Evolutionary conservation across 2,329 filamentous ascomycete species (phyloP).

Genomic region (Verticillium longisporum): DNA sequence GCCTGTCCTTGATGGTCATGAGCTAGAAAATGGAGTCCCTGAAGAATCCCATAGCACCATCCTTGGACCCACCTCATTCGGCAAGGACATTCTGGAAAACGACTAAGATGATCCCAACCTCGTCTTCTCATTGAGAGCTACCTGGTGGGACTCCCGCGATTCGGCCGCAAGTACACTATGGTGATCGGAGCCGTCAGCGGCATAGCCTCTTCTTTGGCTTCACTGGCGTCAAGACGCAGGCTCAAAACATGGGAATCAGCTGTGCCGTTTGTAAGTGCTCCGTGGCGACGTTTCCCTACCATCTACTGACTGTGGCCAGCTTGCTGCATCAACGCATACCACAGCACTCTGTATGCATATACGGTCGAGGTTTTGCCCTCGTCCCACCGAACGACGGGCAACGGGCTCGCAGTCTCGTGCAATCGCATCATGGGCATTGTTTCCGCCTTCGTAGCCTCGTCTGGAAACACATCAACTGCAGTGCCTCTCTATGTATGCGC

Average conservation of each 20-base stretch:
- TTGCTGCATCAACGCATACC: conserved; percentile 65
- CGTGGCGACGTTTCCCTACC: not conserved
- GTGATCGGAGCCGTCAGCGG: conserved; percentile 58
- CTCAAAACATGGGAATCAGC: conserved; percentile 60
- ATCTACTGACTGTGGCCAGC: conserved; percentile 18
- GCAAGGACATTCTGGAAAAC: too few relatives aligned
- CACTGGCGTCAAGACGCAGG: conserved; percentile 56
- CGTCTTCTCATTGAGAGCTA: conserved; percentile 29
- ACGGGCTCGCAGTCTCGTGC: conserved; percentile 61
- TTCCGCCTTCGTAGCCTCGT: conserved; percentile 59
- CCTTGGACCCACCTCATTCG: too few relatives aligned
- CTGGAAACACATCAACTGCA: conserved; percentile 50
- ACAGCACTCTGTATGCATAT: conserved; percentile 60
- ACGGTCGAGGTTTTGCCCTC: conserved; percentile 56
- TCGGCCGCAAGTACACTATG: conserved; percentile 61
- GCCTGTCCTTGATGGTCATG: too few relatives aligned
- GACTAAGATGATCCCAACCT: too few relatives aligned
- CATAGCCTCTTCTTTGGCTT: conserved; percentile 69
- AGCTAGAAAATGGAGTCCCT: too few relatives aligned
- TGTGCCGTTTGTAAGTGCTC: conserved; percentile 42
- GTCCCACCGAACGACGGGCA: conserved; percentile 67
- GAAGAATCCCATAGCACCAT: too few relatives aligned
- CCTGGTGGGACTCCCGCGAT: conserved; percentile 51
- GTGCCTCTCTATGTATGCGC: conserved; percentile 63
- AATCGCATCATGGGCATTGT: conserved; percentile 71